These are phyloP conservation scores for Trichoderma harzianum DNA, from an alignment of 2,329 filamentous ascomycete genomes.

Conservation along the genomic window DNA sequence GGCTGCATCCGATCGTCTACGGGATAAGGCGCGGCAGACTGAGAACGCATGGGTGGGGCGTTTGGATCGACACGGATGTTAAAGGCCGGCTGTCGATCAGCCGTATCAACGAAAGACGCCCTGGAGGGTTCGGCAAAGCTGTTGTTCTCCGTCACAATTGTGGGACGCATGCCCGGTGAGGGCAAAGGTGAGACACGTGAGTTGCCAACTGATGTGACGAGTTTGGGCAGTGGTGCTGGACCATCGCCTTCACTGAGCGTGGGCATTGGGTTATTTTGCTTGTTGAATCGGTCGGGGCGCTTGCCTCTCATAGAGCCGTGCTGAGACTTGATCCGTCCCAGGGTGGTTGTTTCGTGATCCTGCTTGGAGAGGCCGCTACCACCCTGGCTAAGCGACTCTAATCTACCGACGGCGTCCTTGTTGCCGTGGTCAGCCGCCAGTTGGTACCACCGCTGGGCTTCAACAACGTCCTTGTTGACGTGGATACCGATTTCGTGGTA, in stretches of 20 bases:
- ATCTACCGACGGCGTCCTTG: conserved; percentile 75
- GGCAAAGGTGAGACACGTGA: conserved; percentile 40
- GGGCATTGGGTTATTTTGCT: conserved; percentile 48
- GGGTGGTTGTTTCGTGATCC: conserved; percentile 89
- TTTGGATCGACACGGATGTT: conserved; percentile 45
- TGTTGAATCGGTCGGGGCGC: conserved; percentile 58
- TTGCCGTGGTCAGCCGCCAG: conserved; percentile 88
- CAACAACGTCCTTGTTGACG: conserved; percentile 75
- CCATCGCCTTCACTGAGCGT: conserved; percentile 44
- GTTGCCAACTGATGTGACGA: conserved; percentile 26
- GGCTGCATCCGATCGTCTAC: conserved; percentile 60
- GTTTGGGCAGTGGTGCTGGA: conserved; percentile 23
- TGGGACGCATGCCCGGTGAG: conserved; percentile 41
- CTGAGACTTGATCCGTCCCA: conserved; percentile 81
- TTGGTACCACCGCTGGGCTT: conserved; percentile 86
- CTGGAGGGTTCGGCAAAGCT: conserved; percentile 49
- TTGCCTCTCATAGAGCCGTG: conserved; percentile 66
- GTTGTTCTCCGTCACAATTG: conserved; percentile 36
- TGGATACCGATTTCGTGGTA: conserved; percentile 97
- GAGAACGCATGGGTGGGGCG: conserved; percentile 39
- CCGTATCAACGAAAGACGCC: conserved; percentile 32
- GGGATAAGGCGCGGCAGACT: conserved; percentile 66
- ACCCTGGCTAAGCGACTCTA: conserved; percentile 79
- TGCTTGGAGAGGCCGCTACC: conserved; percentile 82
- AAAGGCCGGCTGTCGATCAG: conserved; percentile 48